phyloP scores from a whole-genome alignment of 73 alveolate genomes.

The Paraurostyla sp. region DNA sequence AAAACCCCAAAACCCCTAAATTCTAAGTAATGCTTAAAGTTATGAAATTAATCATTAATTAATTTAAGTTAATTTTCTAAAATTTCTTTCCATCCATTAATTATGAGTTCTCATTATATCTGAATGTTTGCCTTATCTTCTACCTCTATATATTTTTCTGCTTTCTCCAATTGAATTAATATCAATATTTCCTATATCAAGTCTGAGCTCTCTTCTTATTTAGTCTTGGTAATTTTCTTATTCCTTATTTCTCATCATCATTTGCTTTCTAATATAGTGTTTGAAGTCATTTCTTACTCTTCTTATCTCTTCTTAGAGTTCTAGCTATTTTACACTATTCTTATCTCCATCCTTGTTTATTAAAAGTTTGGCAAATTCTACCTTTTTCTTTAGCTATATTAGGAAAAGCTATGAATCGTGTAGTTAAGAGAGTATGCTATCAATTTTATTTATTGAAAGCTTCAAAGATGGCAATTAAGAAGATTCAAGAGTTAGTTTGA shows the following conservation, averaged over 20 bases:
- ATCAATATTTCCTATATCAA: neutral
- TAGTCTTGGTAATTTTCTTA: neutral
- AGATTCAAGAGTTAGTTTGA: neutral
- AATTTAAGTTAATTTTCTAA: too few species aligned
- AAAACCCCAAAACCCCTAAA: too few species aligned
- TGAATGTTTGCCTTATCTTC: neutral
- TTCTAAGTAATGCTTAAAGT: too few species aligned
- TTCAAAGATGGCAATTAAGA: neutral
- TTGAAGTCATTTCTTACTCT: neutral
- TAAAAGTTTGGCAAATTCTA: neutral
- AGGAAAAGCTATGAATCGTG: neutral
- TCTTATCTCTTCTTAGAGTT: neutral
- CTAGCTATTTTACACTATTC: neutral
- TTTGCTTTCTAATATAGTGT: neutral
- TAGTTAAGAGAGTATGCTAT: neutral
- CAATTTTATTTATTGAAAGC: neutral
- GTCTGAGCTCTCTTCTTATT: too few species aligned
- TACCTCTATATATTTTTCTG: slow-evolving; percentile 10
- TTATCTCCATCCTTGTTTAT: neutral
- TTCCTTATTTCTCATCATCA: neutral
- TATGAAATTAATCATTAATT: too few species aligned
- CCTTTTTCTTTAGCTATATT: neutral
- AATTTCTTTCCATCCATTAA: slow-evolving; percentile 1
- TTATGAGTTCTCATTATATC: neutral
- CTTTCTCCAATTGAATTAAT: neutral